phyloP scores from a whole-genome alignment of 2,329 filamentous ascomycete species.

The Aphanocladium album region DNA sequence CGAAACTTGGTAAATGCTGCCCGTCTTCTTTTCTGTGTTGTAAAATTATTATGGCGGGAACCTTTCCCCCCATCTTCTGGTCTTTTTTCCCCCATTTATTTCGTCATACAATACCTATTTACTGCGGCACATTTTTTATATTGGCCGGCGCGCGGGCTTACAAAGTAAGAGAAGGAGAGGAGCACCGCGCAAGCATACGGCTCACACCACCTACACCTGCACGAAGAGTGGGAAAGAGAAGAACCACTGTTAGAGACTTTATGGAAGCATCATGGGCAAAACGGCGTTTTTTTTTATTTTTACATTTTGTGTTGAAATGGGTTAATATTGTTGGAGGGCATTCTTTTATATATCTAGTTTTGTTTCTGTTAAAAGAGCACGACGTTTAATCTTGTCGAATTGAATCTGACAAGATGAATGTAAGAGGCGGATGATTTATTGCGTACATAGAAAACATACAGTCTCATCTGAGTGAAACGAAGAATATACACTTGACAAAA shows the following conservation, averaged over 20 bases:
- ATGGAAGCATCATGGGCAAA: slow-evolving; percentile 3
- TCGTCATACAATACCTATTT: neutral
- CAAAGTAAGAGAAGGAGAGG: neutral
- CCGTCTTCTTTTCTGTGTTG: neutral
- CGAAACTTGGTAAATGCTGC: slow-evolving; percentile 55
- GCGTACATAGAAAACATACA: neutral
- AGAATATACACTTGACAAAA: no score
- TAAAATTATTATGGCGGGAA: neutral
- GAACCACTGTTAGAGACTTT: neutral
- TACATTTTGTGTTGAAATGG: neutral
- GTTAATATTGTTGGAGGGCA: neutral
- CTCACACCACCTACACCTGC: neutral
- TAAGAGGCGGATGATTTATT: neutral
- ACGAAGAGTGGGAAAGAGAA: neutral
- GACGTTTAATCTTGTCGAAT: neutral
- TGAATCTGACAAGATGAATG: neutral
- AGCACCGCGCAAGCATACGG: slow-evolving; percentile 9
- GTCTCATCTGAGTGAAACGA: neutral
- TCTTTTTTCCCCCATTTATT: neutral
- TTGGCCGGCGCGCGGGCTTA: neutral
- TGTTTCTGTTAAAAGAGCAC: neutral
- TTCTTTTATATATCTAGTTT: neutral
- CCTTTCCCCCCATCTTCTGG: neutral
- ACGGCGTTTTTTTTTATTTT: slow-evolving; percentile 5
- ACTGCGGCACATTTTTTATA: neutral